Evolutionary conservation across 805 yeast genomes (phyloP).

Genomic region (Candida qinlingensis): DNA sequence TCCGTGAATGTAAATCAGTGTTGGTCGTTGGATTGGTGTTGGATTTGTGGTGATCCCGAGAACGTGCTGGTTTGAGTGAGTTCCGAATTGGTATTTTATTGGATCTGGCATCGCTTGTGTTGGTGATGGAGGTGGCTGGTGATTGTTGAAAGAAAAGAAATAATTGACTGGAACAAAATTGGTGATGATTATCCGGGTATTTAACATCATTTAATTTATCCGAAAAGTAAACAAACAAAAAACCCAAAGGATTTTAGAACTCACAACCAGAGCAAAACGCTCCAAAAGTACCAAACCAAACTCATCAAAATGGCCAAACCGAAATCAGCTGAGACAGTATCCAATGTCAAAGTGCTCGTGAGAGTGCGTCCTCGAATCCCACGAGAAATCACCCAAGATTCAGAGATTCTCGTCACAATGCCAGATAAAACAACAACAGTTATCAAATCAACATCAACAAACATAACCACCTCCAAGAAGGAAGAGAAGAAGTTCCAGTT

Average conservation of each 20-base stretch:
- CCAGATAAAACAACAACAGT: conserved; percentile 8
- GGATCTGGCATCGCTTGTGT: no score
- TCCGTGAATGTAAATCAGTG: conserved; percentile 68
- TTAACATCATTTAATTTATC: not conserved
- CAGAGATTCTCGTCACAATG: conserved; percentile 18
- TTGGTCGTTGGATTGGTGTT: conserved; percentile 6
- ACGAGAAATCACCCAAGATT: conserved; percentile 15
- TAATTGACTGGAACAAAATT: not conserved
- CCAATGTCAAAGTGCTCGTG: conserved; percentile 43
- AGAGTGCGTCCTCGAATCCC: conserved; percentile 43
- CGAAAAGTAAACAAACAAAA: conserved; percentile 5
- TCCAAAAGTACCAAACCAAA: not conserved
- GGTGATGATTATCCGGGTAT: not conserved
- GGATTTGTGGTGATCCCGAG: not conserved
- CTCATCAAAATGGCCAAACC: not conserved
- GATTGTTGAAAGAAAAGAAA: no score
- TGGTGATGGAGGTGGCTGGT: no score
- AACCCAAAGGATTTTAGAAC: not conserved
- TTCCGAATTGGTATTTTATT: not conserved
- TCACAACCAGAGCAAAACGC: not conserved
- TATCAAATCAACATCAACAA: conserved; percentile 6
- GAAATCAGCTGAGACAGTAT: not conserved
- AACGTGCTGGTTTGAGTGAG: conserved; percentile 4
- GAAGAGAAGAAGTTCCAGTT: conserved; percentile 37
- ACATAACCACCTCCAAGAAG: not conserved